A percentile compares a stretch with the other conserved stretches of the same genome.
These are phyloP conservation scores for Dalbergia cochinchinensis DNA, from an alignment of 306 rosid genomes.

Conservation along the genomic window DNA sequence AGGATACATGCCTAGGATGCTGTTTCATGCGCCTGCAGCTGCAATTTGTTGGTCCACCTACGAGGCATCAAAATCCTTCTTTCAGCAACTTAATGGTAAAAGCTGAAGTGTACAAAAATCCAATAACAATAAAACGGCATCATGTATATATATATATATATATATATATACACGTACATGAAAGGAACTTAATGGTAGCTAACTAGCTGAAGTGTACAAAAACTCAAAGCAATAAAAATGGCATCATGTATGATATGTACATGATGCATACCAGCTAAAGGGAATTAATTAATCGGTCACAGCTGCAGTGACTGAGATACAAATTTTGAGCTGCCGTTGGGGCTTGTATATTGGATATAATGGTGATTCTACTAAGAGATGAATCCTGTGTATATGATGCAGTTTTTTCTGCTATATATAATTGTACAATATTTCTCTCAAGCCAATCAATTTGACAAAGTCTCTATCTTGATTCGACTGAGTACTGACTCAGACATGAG, in stretches of 20 bases:
- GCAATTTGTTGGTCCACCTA: slow-evolving; percentile 74
- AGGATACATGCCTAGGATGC: slow-evolving; percentile 66
- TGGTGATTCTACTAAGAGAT: background rate
- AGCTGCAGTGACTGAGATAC: background rate
- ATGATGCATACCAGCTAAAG: background rate
- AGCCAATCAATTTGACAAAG: too few relatives aligned
- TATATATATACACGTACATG: too few relatives aligned
- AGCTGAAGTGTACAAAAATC: background rate
- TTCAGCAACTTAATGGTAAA: slow-evolving; percentile 47
- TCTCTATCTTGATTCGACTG: too few relatives aligned
- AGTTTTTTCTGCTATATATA: too few relatives aligned
- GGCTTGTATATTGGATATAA: background rate
- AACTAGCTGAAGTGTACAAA: background rate
- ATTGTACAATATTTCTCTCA: too few relatives aligned
- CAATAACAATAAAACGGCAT: too few relatives aligned
- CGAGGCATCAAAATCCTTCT: slow-evolving; percentile 67
- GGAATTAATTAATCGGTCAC: background rate
- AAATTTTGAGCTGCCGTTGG: background rate
- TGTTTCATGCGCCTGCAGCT: slow-evolving; percentile 78
- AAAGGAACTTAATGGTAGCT: too few relatives aligned
- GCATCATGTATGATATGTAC: background rate
- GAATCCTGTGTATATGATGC: too few relatives aligned
- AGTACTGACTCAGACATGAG: too few relatives aligned
- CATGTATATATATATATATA: too few relatives aligned
- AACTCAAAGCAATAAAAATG: background rate